Evolutionary conservation across 1,139 yeast genomes (phyloP), one percentile per base, ranked within the genome.

Genomic region (Kodamaea alishanica): DNA sequence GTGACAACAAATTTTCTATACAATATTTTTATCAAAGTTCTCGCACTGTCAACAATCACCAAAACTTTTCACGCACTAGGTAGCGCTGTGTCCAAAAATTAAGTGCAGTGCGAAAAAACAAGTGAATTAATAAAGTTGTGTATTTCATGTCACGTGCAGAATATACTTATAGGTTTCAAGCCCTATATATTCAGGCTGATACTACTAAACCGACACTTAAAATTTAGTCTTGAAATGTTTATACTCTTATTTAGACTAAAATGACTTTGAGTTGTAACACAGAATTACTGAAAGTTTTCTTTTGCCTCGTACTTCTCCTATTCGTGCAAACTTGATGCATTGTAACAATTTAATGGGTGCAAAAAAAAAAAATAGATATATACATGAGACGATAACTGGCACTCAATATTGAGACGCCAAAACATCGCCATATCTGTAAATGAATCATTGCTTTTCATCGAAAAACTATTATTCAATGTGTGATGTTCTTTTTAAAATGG

Each of bases 1-100:
- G 31, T 30, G 20, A 15, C 34, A 34, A 40, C 36, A 28, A 27
- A 31, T 40, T 32, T 35, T 39, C 10, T 26, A 26, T n/a, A 26
- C 11, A 10, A 26, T 26, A 26, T 26, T 26, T 10, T 26, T 26
- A 26, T 26, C 28, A 26, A 10, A 10, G 10, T 26, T 26, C 20
- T 15, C 20, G 4, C 20, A 15, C 20, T 15, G 20, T 15, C 20
- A 15, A 15, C 20, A 24, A 32, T 8, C 30, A 26, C 41, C 41
- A 39, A 39, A 39, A 34, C 27, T 39, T 39, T 39, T 37, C 40
- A 37, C 34, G 12, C 23, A 9, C 32, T 15, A 15, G 20, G 20
- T 15, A 15, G 20, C 20, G 20, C 20, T 15, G 4, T 15, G 20
- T 15, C 20, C 20, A 15, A 3, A 26, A 3, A 3, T 26, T 26